Evolutionary conservation across 2,329 filamentous ascomycete genomes (phyloP).

Genomic region (Colletotrichum australisinense): DNA sequence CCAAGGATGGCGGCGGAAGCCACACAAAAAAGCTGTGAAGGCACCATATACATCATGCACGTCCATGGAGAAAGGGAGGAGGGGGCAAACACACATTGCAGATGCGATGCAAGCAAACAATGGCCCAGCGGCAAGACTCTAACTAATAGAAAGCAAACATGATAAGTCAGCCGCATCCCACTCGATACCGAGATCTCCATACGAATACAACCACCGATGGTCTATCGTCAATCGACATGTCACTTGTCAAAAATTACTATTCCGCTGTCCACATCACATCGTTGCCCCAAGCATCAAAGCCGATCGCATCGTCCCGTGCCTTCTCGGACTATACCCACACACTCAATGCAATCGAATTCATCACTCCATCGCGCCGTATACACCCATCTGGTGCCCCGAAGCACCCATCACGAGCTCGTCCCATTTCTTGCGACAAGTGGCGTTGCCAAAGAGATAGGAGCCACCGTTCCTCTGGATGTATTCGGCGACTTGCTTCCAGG

Average conservation of each 20-base stretch:
- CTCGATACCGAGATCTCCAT: constrained; percentile 1
- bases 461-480: constrained; percentile 64
- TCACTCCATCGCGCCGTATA: neutral
- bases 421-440: constrained; percentile 70
- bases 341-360: neutral
- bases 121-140: constrained; percentile 32
- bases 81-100: constrained; percentile 1
- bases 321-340: neutral
- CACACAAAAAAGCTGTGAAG: constrained; percentile 24
- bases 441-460: constrained; percentile 69
- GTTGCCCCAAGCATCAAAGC: neutral
- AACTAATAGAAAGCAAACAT: constrained; percentile 25
- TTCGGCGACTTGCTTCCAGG: constrained; percentile 68
- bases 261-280: neutral
- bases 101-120: constrained; percentile 13
- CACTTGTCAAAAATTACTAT: neutral
- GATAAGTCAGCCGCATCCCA: constrained; percentile 1
- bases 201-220: neutral
- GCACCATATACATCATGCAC: neutral
- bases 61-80: neutral
- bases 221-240: neutral
- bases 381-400: constrained; percentile 2
- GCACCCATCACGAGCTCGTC: constrained; percentile 50
- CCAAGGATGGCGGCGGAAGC: constrained; percentile 9
- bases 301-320: neutral